phyloP scores from a whole-genome alignment of 805 yeast genomes.

The Tetrapisispora phaffii region DNA sequence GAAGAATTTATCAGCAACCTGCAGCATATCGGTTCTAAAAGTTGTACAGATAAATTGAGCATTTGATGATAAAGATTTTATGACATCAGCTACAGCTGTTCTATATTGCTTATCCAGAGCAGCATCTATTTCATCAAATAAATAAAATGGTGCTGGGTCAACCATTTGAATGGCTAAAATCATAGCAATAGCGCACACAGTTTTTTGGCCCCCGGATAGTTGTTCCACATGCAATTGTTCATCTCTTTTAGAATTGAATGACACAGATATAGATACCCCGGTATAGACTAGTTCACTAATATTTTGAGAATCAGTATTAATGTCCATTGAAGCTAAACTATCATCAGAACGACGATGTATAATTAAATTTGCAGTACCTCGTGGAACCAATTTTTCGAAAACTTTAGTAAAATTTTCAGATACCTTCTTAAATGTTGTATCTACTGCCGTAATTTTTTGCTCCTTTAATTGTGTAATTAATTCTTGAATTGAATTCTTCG shows the following conservation, averaged over 20 bases:
- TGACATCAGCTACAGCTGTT: slow-evolving; percentile 70
- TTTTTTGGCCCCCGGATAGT: slow-evolving; percentile 92
- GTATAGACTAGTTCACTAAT: slow-evolving; percentile 35
- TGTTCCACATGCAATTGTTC: slow-evolving; percentile 86
- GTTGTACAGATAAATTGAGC: slow-evolving; percentile 97
- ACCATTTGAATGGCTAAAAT: slow-evolving; percentile 89
- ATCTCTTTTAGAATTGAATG: slow-evolving; percentile 76
- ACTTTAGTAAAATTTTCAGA: slow-evolving; percentile 62
- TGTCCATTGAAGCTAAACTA: slow-evolving; percentile 13
- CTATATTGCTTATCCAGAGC: slow-evolving; percentile 89
- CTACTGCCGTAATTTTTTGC: slow-evolving; percentile 77
- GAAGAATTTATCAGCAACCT: slow-evolving; percentile 75
- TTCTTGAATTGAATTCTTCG: slow-evolving; percentile 62
- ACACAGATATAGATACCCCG: slow-evolving; percentile 80
- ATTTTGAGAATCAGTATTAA: slow-evolving; percentile 12
- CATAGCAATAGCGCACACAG: slow-evolving; percentile 90
- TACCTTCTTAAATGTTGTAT: slow-evolving; percentile 66
- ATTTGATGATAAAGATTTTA: slow-evolving; percentile 49
- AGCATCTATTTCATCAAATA: slow-evolving; percentile 95
- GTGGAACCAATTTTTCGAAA: slow-evolving; percentile 74
- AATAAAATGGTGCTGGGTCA: slow-evolving; percentile 94
- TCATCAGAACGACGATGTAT: slow-evolving; percentile 39
- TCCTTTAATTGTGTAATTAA: slow-evolving; percentile 60
- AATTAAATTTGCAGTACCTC: slow-evolving; percentile 64
- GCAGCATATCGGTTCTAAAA: slow-evolving; percentile 85